These are phyloP conservation scores for Cardamine chenopodiifolia DNA, from an alignment of 345 rosid genomes.

Conservation along the genomic window DNA sequence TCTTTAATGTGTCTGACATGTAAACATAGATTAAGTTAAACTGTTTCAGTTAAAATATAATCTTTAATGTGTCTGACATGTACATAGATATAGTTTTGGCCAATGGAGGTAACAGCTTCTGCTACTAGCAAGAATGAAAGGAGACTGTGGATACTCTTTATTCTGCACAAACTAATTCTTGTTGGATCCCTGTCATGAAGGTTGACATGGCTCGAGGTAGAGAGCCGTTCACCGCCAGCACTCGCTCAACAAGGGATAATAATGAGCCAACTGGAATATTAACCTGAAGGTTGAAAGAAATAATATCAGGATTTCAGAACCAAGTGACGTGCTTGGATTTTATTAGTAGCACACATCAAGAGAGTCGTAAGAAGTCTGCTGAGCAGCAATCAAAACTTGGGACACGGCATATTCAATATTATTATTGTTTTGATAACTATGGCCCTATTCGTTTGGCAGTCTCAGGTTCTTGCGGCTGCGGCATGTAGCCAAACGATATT, in stretches of 20 bases:
- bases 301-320: constrained; percentile 28
- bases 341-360: constrained; percentile 1
- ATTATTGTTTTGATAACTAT: no score
- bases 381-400: constrained; percentile 4
- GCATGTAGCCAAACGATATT: no score
- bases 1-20: no score
- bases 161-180: constrained; percentile 71
- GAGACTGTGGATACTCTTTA: constrained; percentile 64
- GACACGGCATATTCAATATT: not conserved
- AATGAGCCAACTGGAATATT: constrained; percentile 61
- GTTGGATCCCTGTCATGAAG: constrained; percentile 68
- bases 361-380: not conserved
- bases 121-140: constrained; percentile 4
- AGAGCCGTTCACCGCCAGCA: constrained; percentile 81
- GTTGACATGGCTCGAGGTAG: constrained; percentile 49
- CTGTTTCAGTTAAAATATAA: not conserved
- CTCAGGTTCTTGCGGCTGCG: no score
- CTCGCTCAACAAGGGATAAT: constrained; percentile 76
- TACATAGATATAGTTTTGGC: not conserved
- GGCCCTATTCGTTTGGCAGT: no score
- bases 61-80: constrained; percentile 10
- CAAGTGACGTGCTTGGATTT: not conserved
- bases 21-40: no score
- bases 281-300: constrained; percentile 51
- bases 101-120: not conserved